These are phyloP conservation scores for Jacaranda copaia DNA, from an alignment of 257 asterid species.

Conservation along the genomic window DNA sequence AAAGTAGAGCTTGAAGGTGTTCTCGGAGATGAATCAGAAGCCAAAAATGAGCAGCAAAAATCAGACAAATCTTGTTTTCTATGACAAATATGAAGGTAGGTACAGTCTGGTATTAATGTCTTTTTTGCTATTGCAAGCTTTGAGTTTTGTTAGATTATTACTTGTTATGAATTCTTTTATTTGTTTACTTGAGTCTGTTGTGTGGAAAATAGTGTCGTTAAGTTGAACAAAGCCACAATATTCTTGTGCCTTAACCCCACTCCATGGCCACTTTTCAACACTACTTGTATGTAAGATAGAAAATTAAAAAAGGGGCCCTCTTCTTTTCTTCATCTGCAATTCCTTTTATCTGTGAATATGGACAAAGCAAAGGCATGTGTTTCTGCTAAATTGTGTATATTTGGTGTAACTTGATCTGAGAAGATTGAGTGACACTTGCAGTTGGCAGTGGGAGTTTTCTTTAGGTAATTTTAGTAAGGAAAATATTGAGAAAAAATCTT, in stretches of 20 bases:
- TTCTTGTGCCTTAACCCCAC: constrained; percentile 44
- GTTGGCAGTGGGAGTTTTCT: constrained; percentile 29
- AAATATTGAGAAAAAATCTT: too few species aligned
- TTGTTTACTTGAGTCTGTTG: not conserved
- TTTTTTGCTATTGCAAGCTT: constrained; percentile 31
- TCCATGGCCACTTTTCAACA: constrained; percentile 42
- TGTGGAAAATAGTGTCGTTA: constrained; percentile 3
- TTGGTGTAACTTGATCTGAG: constrained; percentile 20
- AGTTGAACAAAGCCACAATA: constrained; percentile 27
- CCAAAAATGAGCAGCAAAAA: constrained; percentile 40
- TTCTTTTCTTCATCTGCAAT: constrained; percentile 17
- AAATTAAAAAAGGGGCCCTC: constrained; percentile 39
- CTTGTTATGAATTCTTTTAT: not conserved
- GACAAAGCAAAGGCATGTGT: not conserved
- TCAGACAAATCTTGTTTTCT: constrained; percentile 55
- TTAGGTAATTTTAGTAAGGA: not conserved
- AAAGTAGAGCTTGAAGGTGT: constrained; percentile 33
- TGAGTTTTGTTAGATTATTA: not conserved
- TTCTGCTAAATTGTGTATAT: constrained; percentile 21
- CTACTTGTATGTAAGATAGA: constrained; percentile 44
- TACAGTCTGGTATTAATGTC: not conserved
- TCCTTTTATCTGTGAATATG: constrained; percentile 1
- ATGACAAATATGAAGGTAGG: constrained; percentile 66
- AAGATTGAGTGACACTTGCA: constrained; percentile 25
- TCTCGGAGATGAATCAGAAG: constrained; percentile 27